Base-by-base conservation (phyloP, 441 rosid genomes). In the Erysimum cheiri region DNA sequence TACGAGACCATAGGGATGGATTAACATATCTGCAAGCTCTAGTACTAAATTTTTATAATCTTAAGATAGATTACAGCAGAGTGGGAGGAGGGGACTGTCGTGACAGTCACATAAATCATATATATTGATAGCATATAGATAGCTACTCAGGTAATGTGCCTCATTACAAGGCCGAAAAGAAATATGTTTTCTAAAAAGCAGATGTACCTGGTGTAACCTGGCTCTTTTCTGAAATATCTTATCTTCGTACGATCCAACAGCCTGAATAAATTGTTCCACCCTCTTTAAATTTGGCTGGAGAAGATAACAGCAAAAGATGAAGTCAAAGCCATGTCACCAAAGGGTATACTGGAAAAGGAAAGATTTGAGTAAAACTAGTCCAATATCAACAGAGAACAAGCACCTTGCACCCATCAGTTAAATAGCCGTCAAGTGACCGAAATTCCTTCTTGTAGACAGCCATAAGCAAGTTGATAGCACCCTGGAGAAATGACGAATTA, bases 371-470 rank as follows among this genome's bases (percentile, higher is more conserved):
- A 63, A 61, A 28, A 35, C 71, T 65, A 19, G 24, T 52, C 68
- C 66, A 37, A 62, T 29, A 72, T 60, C 57, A 28, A 57, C n/a
- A 60, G 67, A 44, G 36, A 62, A 60, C 10, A 62, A 69, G 64
- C 32, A 96, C 97, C 92, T 92, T 87, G 89, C 94, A 78, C 65
- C 83, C 95, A 79, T 91, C 78, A 11, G 96, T 88, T 85, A 96
- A 76, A 78, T 92, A 96, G 32, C 98, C 98, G 32, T 91, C 92
- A 78, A 91, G 66, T 22, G 79, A 76, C 62, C 78, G 84, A 46
- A 96, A 75, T 82, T 93, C 98, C 83, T 93, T 96, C 88, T 91
- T 96, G 86, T 96, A 96, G 33, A 91, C 96, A 56, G 97, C 88
- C 74, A 93, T 71, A 75, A 95, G 80, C 91, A 95, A 83, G 87